phyloP scores from a whole-genome alignment of 805 yeast species.

The Candida loeiensis region DNA sequence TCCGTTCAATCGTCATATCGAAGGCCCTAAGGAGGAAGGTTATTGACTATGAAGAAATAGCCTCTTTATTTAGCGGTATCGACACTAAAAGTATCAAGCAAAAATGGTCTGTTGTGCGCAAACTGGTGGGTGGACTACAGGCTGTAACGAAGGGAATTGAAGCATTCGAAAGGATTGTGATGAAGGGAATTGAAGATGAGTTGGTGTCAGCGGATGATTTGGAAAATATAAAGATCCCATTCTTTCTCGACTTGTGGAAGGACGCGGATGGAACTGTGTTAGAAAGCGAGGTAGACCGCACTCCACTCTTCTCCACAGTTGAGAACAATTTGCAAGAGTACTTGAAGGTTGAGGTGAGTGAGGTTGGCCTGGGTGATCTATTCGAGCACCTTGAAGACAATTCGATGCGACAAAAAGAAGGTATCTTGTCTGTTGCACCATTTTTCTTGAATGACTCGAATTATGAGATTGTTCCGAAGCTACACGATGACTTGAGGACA shows the following conservation, averaged over 20 bases:
- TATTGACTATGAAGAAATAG: slow-evolving; percentile 65
- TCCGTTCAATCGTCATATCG: slow-evolving; percentile 64
- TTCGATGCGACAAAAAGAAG: slow-evolving; percentile 72
- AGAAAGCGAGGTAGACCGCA: slow-evolving; percentile 23
- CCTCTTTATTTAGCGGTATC: slow-evolving; percentile 43
- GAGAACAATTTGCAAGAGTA: slow-evolving; percentile 49
- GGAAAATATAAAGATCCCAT: slow-evolving; percentile 46
- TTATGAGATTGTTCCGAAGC: slow-evolving; percentile 11
- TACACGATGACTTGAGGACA: slow-evolving; percentile 36
- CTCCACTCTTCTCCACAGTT: slow-evolving; percentile 38
- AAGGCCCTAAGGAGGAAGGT: slow-evolving; percentile 54
- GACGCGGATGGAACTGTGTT: slow-evolving; percentile 42
- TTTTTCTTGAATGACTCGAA: slow-evolving; percentile 35
- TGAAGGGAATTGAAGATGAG: slow-evolving; percentile 56
- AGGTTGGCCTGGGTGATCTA: slow-evolving; percentile 14
- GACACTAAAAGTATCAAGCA: slow-evolving; percentile 47
- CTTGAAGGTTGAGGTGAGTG: slow-evolving; percentile 34
- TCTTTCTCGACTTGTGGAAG: slow-evolving; percentile 64
- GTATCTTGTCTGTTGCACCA: slow-evolving; percentile 42
- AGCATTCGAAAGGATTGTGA: slow-evolving; percentile 65
- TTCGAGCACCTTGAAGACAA: slow-evolving; percentile 48
- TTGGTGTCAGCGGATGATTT: slow-evolving; percentile 48
- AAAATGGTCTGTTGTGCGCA: slow-evolving; percentile 69
- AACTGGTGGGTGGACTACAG: slow-evolving; percentile 39
- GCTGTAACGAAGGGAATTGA: slow-evolving; percentile 60